Evolutionary conservation across 768 basidiomycete genomes (phyloP).

Genomic region (Clavulina sp.): DNA sequence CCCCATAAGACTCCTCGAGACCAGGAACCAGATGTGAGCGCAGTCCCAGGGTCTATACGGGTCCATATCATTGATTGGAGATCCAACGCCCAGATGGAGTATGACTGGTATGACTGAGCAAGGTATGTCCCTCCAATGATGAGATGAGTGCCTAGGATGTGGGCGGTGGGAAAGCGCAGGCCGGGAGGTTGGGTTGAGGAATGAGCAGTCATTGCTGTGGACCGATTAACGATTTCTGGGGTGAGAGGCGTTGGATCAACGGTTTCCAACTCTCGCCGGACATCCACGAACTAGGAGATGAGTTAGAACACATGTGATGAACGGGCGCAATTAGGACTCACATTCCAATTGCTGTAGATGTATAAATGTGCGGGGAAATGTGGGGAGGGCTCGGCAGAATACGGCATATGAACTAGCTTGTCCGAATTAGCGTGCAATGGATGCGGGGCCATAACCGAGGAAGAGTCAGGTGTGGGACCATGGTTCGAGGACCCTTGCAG

Average conservation of each 20-base stretch:
- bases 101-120: conserved; percentile 83
- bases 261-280: conserved; percentile 86
- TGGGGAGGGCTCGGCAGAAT: conserved; percentile 51
- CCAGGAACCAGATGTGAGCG: conserved; percentile 81
- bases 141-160: conserved; percentile 75
- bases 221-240: conserved; percentile 67
- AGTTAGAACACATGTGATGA: conserved; percentile 1
- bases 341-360: conserved; percentile 93
- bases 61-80: conserved; percentile 69
- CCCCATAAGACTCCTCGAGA: conserved; percentile 83
- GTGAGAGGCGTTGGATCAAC: conserved; percentile 50
- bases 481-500: conserved; percentile 20
- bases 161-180: conserved; percentile 88
- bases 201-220: conserved; percentile 59
- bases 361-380: conserved; percentile 75
- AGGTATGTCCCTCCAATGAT: conserved; percentile 94
- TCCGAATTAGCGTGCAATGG: conserved; percentile 8
- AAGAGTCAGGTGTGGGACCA: conserved; percentile 9
- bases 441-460: neutral
- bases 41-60: conserved; percentile 74
- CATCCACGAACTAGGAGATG: conserved; percentile 61
- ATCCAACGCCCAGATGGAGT: conserved; percentile 93
- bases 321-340: conserved; percentile 20
- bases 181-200: conserved; percentile 76
- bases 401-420: conserved; percentile 48